Conservation (phyloP, 495 filamentous ascomycete genomes). For the Beverwykella pulmonaria region DNA sequence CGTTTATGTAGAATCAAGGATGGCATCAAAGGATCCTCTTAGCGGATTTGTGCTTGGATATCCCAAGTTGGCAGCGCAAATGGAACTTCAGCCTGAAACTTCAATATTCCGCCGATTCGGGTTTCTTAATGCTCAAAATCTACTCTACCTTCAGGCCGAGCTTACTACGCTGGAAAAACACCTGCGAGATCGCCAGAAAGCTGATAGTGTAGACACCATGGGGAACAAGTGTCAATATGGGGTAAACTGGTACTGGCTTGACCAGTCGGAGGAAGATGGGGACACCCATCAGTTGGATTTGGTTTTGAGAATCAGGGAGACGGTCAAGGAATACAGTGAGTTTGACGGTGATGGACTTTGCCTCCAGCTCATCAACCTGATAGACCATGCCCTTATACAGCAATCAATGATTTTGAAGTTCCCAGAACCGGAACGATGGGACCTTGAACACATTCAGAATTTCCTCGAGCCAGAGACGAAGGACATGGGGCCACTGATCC, state of each 20-base stretch:
- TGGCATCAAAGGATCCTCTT: too few species aligned
- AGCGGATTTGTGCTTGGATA: too few species aligned
- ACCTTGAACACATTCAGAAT: background rate
- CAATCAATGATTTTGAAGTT: slow-evolving; percentile 3
- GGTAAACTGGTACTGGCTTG: slow-evolving; percentile 2
- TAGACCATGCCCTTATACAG: slow-evolving; percentile 30
- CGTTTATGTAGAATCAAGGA: background rate
- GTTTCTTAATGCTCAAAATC: slow-evolving; percentile 38
- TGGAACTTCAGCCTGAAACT: slow-evolving; percentile 22
- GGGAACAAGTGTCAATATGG: slow-evolving; percentile 7
- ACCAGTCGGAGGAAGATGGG: slow-evolving; percentile 9
- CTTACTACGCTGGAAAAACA: slow-evolving; percentile 34
- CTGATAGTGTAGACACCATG: background rate
- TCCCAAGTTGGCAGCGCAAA: slow-evolving; percentile 19
- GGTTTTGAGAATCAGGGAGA: slow-evolving; percentile 15
- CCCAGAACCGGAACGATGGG: background rate
- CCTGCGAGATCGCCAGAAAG: slow-evolving; percentile 23
- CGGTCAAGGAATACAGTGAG: slow-evolving; percentile 32
- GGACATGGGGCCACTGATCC: background rate
- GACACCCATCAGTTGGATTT: slow-evolving; percentile 14
- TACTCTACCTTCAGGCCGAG: slow-evolving; percentile 44
- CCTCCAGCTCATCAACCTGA: too few species aligned
- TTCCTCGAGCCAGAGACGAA: background rate
- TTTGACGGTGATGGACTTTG: too few species aligned
- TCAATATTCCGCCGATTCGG: slow-evolving; percentile 40